Evolutionary conservation across 192 early-diverging fungal species (phyloP).

Genomic region (Coemansia javaensis): DNA sequence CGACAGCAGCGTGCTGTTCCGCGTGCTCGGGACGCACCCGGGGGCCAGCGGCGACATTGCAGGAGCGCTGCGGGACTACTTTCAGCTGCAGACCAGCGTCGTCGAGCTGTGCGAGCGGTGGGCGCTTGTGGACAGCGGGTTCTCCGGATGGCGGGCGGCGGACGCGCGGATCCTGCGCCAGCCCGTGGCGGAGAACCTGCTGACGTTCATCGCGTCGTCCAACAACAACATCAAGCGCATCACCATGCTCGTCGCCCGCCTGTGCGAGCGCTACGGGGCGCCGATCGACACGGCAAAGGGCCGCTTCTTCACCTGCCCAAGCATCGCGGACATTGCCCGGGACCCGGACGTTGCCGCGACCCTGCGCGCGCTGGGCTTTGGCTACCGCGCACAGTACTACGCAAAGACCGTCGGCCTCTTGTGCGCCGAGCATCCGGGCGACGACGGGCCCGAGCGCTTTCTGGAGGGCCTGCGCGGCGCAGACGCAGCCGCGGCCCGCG

Average conservation of each 20-base stretch:
- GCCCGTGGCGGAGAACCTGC: constrained; percentile 78
- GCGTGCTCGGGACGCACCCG: constrained; percentile 6
- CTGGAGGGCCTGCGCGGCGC: constrained; percentile 56
- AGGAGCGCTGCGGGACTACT: constrained; percentile 64
- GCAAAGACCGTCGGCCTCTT: constrained; percentile 60
- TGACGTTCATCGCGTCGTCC: constrained; percentile 88
- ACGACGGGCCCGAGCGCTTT: constrained; percentile 59
- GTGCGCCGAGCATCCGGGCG: constrained; percentile 40
- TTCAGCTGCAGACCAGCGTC: constrained; percentile 72
- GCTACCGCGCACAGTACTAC: constrained; percentile 94
- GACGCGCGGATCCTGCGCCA: constrained; percentile 79
- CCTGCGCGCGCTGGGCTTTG: constrained; percentile 79
- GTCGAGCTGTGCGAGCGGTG: constrained; percentile 54
- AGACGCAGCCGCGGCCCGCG: constrained; percentile 48
- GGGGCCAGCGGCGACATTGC: constrained; percentile 6
- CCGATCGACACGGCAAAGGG: constrained; percentile 33
- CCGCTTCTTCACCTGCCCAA: constrained; percentile 66
- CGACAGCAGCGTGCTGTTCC: constrained; percentile 27
- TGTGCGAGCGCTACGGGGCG: constrained; percentile 30
- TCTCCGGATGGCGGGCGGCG: constrained; percentile 39
- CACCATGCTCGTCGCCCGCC: constrained; percentile 50
- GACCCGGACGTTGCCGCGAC: constrained; percentile 56
- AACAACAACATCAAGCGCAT: constrained; percentile 96
- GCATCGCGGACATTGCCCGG: constrained; percentile 48
- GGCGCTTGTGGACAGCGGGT: constrained; percentile 62